These are phyloP conservation scores for Lipomyces yamadae DNA, from an alignment of 805 yeast genomes.

Conservation along the genomic window DNA sequence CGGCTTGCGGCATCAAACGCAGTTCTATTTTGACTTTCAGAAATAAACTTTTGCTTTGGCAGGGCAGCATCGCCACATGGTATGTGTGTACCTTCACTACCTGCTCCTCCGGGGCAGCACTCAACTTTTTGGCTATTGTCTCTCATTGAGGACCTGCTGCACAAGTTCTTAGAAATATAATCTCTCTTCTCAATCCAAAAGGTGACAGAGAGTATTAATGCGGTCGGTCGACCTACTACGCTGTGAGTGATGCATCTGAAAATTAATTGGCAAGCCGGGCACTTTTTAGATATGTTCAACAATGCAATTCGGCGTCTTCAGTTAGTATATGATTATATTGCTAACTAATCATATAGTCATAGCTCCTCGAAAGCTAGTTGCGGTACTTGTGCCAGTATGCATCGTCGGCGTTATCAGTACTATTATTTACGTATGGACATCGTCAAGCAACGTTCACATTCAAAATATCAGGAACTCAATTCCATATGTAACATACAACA, in stretches of 20 bases:
- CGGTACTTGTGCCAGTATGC: neutral
- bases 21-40: too few species aligned
- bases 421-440: neutral
- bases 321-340: too few species aligned
- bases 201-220: neutral
- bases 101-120: too few species aligned
- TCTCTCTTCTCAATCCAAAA: too few species aligned
- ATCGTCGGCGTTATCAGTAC: neutral
- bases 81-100: too few species aligned
- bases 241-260: neutral
- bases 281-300: too few species aligned
- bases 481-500: neutral
- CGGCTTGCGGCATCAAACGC: too few species aligned
- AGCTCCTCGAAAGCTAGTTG: conserved; percentile 5
- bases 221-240: neutral
- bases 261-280: neutral
- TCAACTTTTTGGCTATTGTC: too few species aligned
- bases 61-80: too few species aligned
- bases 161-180: too few species aligned
- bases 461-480: neutral
- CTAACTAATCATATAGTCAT: neutral
- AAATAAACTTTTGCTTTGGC: too few species aligned
- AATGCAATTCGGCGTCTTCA: neutral
- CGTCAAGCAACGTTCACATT: neutral
- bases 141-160: too few species aligned